Evolutionary conservation across 192 early-diverging fungal species (phyloP).

Genomic region (Blastocladiella britannica): DNA sequence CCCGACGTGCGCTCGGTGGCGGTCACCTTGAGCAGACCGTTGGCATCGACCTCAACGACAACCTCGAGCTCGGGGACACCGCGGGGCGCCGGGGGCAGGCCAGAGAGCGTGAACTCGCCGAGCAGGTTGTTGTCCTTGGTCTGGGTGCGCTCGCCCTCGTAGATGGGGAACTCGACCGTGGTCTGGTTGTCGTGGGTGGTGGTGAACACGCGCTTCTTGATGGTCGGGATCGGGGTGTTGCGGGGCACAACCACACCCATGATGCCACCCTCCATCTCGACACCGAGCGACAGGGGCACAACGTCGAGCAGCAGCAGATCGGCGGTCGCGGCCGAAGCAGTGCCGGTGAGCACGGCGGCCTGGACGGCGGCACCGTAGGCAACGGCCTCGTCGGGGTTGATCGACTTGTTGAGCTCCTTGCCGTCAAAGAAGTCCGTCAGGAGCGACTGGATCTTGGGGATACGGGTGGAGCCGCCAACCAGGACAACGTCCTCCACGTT

Average conservation of each 20-base stretch:
- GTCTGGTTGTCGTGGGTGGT: slow-evolving; percentile 67
- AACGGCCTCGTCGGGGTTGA: slow-evolving; percentile 93
- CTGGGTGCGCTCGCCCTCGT: slow-evolving; percentile 70
- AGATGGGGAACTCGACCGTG: slow-evolving; percentile 63
- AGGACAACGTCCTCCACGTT: slow-evolving; percentile 61
- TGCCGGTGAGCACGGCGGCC: slow-evolving; percentile 54
- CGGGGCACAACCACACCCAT: slow-evolving; percentile 66
- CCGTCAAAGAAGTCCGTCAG: slow-evolving; percentile 57
- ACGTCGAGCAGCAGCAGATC: slow-evolving; percentile 67
- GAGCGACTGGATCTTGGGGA: slow-evolving; percentile 73
- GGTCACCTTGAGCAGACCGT: slow-evolving; percentile 76
- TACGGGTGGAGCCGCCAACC: slow-evolving; percentile 79
- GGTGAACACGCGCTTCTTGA: slow-evolving; percentile 60
- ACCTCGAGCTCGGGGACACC: slow-evolving; percentile 56
- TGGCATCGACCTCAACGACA: slow-evolving; percentile 67
- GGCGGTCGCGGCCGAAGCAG: slow-evolving; percentile 22
- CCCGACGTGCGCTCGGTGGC: slow-evolving; percentile 82
- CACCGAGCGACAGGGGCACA: slow-evolving; percentile 61
- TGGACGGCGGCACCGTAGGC: slow-evolving; percentile 84
- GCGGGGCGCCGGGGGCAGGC: slow-evolving; percentile 39
- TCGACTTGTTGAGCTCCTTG: slow-evolving; percentile 61
- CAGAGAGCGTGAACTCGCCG: slow-evolving; percentile 60
- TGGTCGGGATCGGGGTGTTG: slow-evolving; percentile 64
- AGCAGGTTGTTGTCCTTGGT: slow-evolving; percentile 81
- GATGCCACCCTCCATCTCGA: slow-evolving; percentile 67